phyloP scores from a whole-genome alignment of 352 stramenopile species.

The Globisporangium recalcitrans region DNA sequence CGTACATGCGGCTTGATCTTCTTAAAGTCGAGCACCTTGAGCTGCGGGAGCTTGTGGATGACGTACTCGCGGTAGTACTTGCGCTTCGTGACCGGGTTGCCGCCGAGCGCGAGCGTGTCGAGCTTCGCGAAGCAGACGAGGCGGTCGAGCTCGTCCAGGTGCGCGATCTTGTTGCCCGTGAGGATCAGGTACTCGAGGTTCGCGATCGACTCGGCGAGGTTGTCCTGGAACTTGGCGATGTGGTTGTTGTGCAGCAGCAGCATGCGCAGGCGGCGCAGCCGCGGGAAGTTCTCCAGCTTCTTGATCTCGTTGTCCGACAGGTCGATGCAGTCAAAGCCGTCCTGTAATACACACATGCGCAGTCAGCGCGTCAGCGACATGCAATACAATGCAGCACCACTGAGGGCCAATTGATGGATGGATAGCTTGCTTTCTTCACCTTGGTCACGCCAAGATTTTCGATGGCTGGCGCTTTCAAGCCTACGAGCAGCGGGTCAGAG shows the following conservation, averaged over 20 bases:
- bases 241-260: conserved; percentile 92
- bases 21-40: conserved; percentile 85
- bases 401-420: neutral
- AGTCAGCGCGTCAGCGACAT: neutral
- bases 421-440: too few relatives aligned
- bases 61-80: conserved; percentile 92
- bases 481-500: conserved; percentile 38
- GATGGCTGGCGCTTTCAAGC: conserved; percentile 88
- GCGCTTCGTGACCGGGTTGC: conserved; percentile 88
- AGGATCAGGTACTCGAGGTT: conserved; percentile 89
- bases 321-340: conserved; percentile 93
- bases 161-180: conserved; percentile 84
- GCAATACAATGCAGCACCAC: neutral
- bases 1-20: conserved; percentile 72
- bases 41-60: conserved; percentile 85
- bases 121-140: conserved; percentile 80
- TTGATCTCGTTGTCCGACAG: conserved; percentile 94
- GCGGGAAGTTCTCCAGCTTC: conserved; percentile 92
- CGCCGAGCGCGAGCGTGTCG: conserved; percentile 74
- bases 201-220: conserved; percentile 66
- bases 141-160: conserved; percentile 80
- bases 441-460: conserved; percentile 92
- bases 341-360: conserved; percentile 28
- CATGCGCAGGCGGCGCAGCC: conserved; percentile 84
- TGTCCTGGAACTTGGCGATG: conserved; percentile 81